Conservation (phyloP, 768 basidiomycete species). For the Sporobolomyces roseus region DNA sequence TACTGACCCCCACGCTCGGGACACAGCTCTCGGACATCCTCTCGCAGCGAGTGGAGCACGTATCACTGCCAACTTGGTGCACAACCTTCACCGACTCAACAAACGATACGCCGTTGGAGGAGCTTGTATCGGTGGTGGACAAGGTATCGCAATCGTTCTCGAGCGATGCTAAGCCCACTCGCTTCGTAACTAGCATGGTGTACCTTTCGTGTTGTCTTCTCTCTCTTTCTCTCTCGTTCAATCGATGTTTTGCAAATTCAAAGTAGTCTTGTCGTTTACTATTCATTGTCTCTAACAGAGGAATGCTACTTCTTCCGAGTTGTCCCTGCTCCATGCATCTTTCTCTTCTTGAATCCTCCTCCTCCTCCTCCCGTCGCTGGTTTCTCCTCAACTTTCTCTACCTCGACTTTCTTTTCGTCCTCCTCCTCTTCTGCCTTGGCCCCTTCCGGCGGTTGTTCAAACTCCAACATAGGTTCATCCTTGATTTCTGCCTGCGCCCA, state of each 20-base stretch:
- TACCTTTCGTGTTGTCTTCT: background rate
- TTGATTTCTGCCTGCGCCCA: constrained; percentile 1
- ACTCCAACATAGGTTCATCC: background rate
- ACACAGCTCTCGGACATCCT: constrained; percentile 41
- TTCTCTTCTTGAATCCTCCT: constrained; percentile 36
- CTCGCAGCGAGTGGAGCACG: constrained; percentile 44
- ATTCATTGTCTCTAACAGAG: too few relatives aligned
- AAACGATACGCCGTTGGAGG: constrained; percentile 51
- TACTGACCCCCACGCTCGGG: background rate
- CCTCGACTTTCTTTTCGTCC: constrained; percentile 5
- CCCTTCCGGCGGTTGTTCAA: background rate
- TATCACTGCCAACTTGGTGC: constrained; percentile 50
- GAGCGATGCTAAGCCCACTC: constrained; percentile 22
- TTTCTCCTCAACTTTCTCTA: background rate
- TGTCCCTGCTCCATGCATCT: constrained; percentile 19
- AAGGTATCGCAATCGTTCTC: constrained; percentile 34
- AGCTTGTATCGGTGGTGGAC: constrained; percentile 52
- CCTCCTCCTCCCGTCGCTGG: background rate
- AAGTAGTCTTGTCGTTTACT: background rate
- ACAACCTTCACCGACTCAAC: constrained; percentile 49
- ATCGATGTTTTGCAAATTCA: background rate
- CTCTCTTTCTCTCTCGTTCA: background rate
- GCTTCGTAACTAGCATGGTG: background rate
- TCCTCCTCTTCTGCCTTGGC: background rate
- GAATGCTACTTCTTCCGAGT: constrained; percentile 12